Conservation (phyloP, 2,329 filamentous ascomycete species). For the Lasiodiplodia sp. region DNA sequence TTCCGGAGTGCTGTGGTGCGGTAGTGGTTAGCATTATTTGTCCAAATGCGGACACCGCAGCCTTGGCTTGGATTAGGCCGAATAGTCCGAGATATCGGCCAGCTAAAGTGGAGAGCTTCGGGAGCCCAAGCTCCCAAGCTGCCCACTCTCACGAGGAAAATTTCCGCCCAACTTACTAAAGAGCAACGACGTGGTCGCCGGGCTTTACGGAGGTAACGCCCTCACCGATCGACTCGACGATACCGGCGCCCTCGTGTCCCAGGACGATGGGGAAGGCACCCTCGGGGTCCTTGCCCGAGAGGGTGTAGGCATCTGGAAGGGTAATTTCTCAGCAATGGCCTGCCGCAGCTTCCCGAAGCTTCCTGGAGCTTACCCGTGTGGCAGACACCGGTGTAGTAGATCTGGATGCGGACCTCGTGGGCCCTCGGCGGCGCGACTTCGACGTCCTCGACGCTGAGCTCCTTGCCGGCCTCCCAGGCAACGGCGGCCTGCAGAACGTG, state of each 20-base stretch:
- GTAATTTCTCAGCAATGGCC: slow-evolving; percentile 7
- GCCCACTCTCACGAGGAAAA: neutral
- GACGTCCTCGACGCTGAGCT: slow-evolving; percentile 86
- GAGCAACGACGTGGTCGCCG: slow-evolving; percentile 78
- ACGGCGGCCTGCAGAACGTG: slow-evolving; percentile 74
- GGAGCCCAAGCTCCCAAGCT: slow-evolving; percentile 4
- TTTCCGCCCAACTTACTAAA: slow-evolving; percentile 44
- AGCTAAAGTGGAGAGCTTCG: neutral
- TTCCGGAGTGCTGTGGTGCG: slow-evolving; percentile 80
- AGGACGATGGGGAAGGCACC: slow-evolving; percentile 59
- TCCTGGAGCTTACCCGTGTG: slow-evolving; percentile 75
- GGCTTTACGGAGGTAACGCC: slow-evolving; percentile 93
- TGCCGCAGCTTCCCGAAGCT: neutral
- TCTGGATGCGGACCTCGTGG: slow-evolving; percentile 94
- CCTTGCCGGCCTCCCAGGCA: slow-evolving; percentile 95
- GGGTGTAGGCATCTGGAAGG: slow-evolving; percentile 66
- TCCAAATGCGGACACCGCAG: slow-evolving; percentile 10
- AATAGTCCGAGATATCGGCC: slow-evolving; percentile 4
- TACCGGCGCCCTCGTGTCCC: slow-evolving; percentile 52
- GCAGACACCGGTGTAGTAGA: slow-evolving; percentile 98
- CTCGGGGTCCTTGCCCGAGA: slow-evolving; percentile 89
- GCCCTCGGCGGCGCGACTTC: slow-evolving; percentile 89
- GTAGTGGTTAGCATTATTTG: slow-evolving; percentile 4
- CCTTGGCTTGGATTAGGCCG: neutral
- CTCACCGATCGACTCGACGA: slow-evolving; percentile 72